Percentiles rank a stretch among this genome's conserved stretches.
Conservation (phyloP, 2,329 filamentous ascomycete species). For the Penicillium freii region DNA sequence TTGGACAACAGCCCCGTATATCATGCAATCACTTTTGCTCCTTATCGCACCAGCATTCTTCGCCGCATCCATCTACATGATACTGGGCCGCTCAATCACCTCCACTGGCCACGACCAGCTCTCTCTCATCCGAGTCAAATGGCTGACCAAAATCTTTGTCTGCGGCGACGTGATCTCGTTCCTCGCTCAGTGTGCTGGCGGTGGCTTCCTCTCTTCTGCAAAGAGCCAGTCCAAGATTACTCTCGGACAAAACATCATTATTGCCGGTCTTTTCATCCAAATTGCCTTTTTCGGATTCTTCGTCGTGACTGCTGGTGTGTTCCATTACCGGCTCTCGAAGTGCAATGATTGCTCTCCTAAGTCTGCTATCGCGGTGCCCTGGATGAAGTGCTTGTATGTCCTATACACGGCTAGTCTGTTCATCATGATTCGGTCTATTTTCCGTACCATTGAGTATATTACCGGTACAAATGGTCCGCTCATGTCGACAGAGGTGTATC, state of each 20-base stretch:
- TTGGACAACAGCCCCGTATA: conserved; percentile 25
- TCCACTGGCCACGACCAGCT: conserved; percentile 41
- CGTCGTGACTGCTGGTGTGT: conserved; percentile 1
- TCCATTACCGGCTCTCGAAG: conserved; percentile 4
- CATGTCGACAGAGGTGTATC: conserved; percentile 24
- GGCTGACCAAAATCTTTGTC: conserved; percentile 51
- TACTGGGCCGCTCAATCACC: conserved; percentile 46
- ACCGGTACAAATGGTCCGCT: conserved; percentile 27
- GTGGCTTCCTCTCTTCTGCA: neutral
- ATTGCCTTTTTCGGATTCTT: conserved; percentile 12
- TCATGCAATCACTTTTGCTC: conserved; percentile 46
- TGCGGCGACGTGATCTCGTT: conserved; percentile 49
- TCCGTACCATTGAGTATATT: conserved; percentile 29
- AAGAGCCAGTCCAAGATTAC: neutral
- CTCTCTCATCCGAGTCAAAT: conserved; percentile 41
- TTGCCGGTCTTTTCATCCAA: conserved; percentile 13
- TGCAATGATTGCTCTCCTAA: neutral
- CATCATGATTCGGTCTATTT: conserved; percentile 30
- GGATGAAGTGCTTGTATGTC: neutral
- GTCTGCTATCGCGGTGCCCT: neutral
- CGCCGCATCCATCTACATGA: conserved; percentile 52
- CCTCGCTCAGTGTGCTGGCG: conserved; percentile 40
- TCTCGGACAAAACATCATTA: neutral
- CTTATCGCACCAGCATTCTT: conserved; percentile 50
- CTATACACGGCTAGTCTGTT: conserved; percentile 23